Percentiles rank a stretch among this genome's conserved stretches.
phyloP scores from a whole-genome alignment of 2,329 filamentous ascomycete species.

The Dactylellina sp. region DNA sequence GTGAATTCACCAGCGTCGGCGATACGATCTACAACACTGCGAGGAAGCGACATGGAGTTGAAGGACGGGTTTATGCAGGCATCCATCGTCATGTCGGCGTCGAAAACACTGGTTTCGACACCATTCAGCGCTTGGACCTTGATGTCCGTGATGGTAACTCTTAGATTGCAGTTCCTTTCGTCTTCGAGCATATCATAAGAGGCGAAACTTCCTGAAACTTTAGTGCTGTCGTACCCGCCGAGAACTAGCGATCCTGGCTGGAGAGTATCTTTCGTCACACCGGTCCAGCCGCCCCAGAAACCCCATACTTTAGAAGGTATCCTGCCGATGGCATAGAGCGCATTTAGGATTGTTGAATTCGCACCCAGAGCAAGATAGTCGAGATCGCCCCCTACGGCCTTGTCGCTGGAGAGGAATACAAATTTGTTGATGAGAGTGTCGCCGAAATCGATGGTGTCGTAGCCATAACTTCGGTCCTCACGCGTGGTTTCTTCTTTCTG shows the following conservation, averaged over 20 bases:
- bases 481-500: background rate
- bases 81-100: background rate
- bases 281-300: constrained; percentile 40
- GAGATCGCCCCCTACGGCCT: background rate
- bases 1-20: background rate
- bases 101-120: constrained; percentile 8
- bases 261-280: constrained; percentile 27
- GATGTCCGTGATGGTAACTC: constrained; percentile 4
- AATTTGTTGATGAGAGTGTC: constrained; percentile 2
- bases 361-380: constrained; percentile 11
- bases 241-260: constrained; percentile 33
- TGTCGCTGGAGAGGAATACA: constrained; percentile 2
- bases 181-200: constrained; percentile 6
- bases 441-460: constrained; percentile 5
- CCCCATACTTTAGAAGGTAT: constrained; percentile 39
- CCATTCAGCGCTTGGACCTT: constrained; percentile 10
- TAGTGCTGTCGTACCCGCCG: constrained; percentile 43
- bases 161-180: constrained; percentile 11
- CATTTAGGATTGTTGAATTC: constrained; percentile 32
- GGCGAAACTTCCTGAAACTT: constrained; percentile 19
- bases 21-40: background rate
- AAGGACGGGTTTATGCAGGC: constrained; percentile 9
- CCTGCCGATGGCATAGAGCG: constrained; percentile 10
- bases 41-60: constrained; percentile 11
- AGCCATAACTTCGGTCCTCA: background rate